These are phyloP conservation scores for Erythrophleum fordii DNA, from an alignment of 306 rosid species.

Conservation along the genomic window DNA sequence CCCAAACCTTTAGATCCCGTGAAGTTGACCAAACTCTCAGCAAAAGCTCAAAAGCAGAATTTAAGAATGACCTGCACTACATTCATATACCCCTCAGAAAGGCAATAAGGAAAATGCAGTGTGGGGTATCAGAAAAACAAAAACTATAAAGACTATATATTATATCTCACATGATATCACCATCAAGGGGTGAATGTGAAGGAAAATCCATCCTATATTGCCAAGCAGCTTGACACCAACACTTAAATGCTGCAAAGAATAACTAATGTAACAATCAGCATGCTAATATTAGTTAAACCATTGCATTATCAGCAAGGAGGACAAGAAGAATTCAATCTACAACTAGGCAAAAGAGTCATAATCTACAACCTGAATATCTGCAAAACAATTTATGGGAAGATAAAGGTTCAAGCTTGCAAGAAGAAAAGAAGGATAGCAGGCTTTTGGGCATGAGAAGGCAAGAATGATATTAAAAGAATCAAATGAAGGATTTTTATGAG, in stretches of 20 bases:
- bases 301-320: background rate
- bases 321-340: conserved; percentile 9
- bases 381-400: conserved; percentile 13
- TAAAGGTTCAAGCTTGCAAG: background rate
- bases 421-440: background rate
- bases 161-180: conserved; percentile 87
- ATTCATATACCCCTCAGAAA: conserved; percentile 48
- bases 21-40: conserved; percentile 95
- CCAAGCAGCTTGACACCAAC: conserved; percentile 99
- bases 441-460: background rate
- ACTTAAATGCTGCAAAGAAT: conserved; percentile 84
- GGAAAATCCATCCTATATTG: conserved; percentile 77
- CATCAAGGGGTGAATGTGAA: conserved; percentile 68
- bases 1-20: conserved; percentile 83
- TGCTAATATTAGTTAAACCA: conserved; percentile 30
- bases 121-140: conserved; percentile 5
- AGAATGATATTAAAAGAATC: background rate
- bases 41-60: conserved; percentile 94
- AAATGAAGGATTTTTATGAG: background rate
- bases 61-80: conserved; percentile 90
- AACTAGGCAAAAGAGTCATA: conserved; percentile 32
- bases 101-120: conserved; percentile 27
- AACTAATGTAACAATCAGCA: conserved; percentile 27
- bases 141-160: conserved; percentile 31
- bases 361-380: conserved; percentile 30